Evolutionary conservation across 768 basidiomycete genomes (phyloP).

Genomic region (Auricularia cornea): DNA sequence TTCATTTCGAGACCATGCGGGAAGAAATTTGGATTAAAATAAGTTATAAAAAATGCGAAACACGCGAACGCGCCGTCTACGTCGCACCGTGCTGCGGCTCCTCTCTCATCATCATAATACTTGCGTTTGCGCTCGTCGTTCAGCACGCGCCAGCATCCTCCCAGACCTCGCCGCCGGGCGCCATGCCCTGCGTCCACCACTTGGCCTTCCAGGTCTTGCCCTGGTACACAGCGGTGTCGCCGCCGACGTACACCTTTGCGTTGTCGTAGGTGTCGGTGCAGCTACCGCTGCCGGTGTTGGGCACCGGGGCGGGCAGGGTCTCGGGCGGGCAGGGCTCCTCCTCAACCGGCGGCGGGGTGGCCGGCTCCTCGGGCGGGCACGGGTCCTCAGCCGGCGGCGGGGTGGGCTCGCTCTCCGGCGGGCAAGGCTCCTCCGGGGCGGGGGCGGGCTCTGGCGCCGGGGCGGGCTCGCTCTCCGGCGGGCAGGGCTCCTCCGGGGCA

Average conservation of each 20-base stretch:
- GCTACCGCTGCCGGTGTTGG: background rate
- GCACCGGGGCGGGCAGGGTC: background rate
- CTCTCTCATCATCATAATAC: no score
- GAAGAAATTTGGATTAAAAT: no score
- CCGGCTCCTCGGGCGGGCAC: background rate
- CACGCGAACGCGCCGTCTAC: no score
- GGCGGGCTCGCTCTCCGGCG: background rate
- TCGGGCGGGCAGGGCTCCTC: background rate
- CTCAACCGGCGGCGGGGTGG: background rate
- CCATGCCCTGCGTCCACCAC: background rate
- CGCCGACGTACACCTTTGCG: background rate
- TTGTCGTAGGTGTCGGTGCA: background rate
- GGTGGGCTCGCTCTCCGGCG: background rate
- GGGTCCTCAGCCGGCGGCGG: background rate
- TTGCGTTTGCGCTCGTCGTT: background rate
- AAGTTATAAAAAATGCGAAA: no score
- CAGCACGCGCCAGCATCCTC: background rate
- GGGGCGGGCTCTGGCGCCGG: background rate
- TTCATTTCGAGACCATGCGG: no score
- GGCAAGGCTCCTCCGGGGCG: background rate
- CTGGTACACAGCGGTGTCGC: background rate
- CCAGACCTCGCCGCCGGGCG: background rate
- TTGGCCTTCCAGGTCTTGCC: background rate
- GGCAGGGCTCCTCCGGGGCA: background rate
- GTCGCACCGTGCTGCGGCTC: no score